These are phyloP conservation scores for Termitomyces sp. DNA, from an alignment of 768 basidiomycete species.

Conservation along the genomic window DNA sequence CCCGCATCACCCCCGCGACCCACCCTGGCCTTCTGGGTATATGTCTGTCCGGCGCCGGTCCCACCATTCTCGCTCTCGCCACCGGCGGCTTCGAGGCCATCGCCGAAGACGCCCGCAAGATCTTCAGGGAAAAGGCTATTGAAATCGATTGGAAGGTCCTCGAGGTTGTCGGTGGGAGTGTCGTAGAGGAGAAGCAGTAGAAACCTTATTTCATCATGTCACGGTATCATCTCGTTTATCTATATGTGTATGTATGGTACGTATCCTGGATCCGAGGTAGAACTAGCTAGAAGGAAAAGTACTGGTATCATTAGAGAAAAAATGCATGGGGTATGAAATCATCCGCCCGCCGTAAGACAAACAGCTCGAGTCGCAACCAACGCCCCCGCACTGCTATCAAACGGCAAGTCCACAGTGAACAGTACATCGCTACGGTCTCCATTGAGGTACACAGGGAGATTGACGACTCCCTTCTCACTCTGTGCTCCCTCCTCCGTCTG, in stretches of 20 bases:
- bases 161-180: conserved; percentile 48
- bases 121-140: conserved; percentile 68
- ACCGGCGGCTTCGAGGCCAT: conserved; percentile 80
- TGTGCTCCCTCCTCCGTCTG: conserved; percentile 42
- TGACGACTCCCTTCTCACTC: conserved; percentile 45
- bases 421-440: conserved; percentile 83
- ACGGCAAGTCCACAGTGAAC: conserved; percentile 83
- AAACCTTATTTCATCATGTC: neutral
- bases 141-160: conserved; percentile 91
- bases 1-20: conserved; percentile 76
- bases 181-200: conserved; percentile 20
- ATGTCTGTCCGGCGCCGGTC: conserved; percentile 96
- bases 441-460: conserved; percentile 91
- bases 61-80: conserved; percentile 94
- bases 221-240: too few relatives aligned
- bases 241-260: conserved; percentile 1
- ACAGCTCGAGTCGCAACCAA: conserved; percentile 85
- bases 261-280: too few relatives aligned
- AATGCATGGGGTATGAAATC: too few relatives aligned
- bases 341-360: conserved; percentile 82
- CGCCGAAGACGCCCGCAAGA: conserved; percentile 70
- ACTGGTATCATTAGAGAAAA: neutral
- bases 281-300: neutral
- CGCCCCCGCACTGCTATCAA: conserved; percentile 59
- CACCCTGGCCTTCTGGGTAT: conserved; percentile 97